Evolutionary conservation across 306 rosid genomes (phyloP).

Genomic region (Herpetospermum pedunculosum): DNA sequence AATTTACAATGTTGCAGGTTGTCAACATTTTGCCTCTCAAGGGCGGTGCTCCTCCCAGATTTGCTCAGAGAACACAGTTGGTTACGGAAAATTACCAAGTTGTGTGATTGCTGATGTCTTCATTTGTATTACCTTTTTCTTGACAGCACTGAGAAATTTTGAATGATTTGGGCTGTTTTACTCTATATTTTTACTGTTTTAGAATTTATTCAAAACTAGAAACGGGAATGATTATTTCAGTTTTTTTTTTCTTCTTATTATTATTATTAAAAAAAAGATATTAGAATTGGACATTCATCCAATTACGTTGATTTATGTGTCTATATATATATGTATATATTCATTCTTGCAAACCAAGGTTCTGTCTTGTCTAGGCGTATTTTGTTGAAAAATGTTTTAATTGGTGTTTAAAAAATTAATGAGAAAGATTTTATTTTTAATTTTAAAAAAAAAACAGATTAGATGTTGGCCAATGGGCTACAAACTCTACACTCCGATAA

Average conservation of each 20-base stretch:
- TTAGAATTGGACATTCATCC: too few species aligned
- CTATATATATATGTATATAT: too few species aligned
- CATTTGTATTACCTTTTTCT: neutral
- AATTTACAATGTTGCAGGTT: conserved; percentile 26
- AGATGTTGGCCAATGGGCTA: too few species aligned
- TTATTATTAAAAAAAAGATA: too few species aligned
- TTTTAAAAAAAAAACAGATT: too few species aligned
- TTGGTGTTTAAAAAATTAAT: too few species aligned
- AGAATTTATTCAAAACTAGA: neutral
- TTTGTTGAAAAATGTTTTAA: too few species aligned
- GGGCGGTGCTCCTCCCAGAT: conserved; percentile 74
- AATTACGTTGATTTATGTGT: too few species aligned
- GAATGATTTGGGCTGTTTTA: neutral
- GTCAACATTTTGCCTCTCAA: conserved; percentile 48
- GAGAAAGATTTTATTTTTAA: too few species aligned
- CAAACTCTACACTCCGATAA: too few species aligned
- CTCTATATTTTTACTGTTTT: neutral
- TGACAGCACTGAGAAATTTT: neutral
- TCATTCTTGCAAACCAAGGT: too few species aligned
- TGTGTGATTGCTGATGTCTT: conserved; percentile 24
- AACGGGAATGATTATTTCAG: neutral
- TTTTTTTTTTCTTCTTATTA: neutral
- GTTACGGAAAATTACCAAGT: conserved; percentile 78
- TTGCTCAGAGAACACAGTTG: conserved; percentile 80
- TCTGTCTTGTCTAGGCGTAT: too few species aligned